These are phyloP conservation scores for Aspergillus novofumigatus DNA, from an alignment of 2,329 filamentous ascomycete species.

Conservation along the genomic window DNA sequence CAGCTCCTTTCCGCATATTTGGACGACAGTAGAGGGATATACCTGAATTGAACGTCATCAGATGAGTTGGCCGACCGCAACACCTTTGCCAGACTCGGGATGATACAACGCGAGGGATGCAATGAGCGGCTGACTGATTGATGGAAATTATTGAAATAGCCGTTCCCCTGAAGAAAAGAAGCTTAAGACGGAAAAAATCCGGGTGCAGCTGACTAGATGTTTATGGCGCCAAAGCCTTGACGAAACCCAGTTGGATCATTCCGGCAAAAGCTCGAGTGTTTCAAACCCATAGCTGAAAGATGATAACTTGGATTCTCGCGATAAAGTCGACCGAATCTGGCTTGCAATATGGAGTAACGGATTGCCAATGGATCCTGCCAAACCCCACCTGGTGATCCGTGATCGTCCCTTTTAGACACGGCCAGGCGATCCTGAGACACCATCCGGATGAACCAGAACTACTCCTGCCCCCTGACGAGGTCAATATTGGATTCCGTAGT, in stretches of 20 bases:
- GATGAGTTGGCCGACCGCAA: too few species aligned
- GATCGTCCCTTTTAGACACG: neutral
- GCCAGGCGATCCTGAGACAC: neutral
- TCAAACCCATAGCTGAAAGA: neutral
- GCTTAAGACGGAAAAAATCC: neutral
- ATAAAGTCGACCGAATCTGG: neutral
- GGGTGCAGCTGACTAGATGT: too few species aligned
- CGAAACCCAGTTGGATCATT: neutral
- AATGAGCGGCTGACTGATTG: neutral
- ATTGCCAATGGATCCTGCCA: neutral
- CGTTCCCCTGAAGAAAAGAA: neutral
- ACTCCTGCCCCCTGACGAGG: neutral
- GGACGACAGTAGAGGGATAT: too few species aligned
- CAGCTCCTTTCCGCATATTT: neutral
- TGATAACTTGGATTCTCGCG: neutral
- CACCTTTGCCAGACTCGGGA: neutral
- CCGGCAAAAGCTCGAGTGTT: neutral
- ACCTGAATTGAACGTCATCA: too few species aligned
- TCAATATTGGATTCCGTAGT: neutral
- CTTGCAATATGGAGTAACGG: neutral
- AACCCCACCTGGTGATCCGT: neutral
- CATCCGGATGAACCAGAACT: too few species aligned
- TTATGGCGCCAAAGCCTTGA: neutral
- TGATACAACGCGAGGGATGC: neutral
- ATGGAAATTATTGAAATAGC: neutral